Conservation (phyloP, 192 early-diverging fungal genomes). For the Paraglomus occultum region DNA sequence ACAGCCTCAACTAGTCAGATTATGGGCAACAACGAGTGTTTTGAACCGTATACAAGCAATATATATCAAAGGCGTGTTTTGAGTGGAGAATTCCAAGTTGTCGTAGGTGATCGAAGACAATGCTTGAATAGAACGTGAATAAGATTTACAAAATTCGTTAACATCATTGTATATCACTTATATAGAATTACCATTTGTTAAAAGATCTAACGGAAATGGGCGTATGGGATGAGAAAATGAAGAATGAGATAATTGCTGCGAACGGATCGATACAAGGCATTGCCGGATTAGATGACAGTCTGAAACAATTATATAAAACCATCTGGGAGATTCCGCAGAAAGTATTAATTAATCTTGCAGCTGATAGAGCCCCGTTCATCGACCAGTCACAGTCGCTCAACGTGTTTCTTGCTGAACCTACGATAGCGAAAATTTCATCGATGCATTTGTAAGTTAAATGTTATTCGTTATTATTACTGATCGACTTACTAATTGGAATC, state of each 20-base stretch:
- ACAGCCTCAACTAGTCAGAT: slow-evolving; percentile 95
- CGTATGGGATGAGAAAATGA: slow-evolving; percentile 93
- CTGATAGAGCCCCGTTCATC: slow-evolving; percentile 92
- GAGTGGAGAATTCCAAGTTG: slow-evolving; percentile 97
- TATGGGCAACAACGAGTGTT: slow-evolving; percentile 96
- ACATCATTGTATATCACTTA: neutral
- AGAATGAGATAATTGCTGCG: slow-evolving; percentile 93
- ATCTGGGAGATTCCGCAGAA: slow-evolving; percentile 94
- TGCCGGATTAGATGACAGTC: slow-evolving; percentile 69
- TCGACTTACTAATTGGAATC: too few species aligned
- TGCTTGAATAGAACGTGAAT: neutral
- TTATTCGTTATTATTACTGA: too few species aligned
- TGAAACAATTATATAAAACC: slow-evolving; percentile 93
- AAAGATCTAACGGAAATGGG: slow-evolving; percentile 87
- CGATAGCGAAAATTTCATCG: slow-evolving; percentile 86
- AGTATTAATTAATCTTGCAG: slow-evolving; percentile 91
- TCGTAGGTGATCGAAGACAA: slow-evolving; percentile 38
- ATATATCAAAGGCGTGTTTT: slow-evolving; percentile 95
- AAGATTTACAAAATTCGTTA: neutral
- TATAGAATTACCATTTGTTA: slow-evolving; percentile 81
- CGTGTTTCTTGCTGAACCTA: slow-evolving; percentile 89
- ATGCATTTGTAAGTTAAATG: slow-evolving; percentile 92
- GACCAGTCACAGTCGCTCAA: slow-evolving; percentile 97
- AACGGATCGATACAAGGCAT: slow-evolving; percentile 85
- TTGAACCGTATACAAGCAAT: slow-evolving; percentile 88